Conservation (phyloP, 257 asterid genomes). For the Solanum clarkiae region DNA sequence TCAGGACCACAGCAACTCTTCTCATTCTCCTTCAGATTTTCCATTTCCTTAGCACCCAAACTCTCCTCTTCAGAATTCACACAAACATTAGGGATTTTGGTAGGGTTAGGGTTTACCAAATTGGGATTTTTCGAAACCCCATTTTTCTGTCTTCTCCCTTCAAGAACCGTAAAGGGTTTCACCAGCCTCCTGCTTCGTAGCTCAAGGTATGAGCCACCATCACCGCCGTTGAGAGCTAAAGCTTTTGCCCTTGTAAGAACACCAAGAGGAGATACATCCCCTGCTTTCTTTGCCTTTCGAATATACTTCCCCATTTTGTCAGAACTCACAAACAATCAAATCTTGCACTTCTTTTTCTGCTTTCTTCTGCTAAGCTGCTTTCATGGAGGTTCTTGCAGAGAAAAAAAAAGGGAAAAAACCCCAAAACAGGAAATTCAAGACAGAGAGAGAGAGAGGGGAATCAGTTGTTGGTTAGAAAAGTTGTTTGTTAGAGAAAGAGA, state of each 20-base stretch:
- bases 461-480: constrained; percentile 5
- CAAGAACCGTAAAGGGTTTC: constrained; percentile 5
- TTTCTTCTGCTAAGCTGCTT: background rate
- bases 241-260: constrained; percentile 27
- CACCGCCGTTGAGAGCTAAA: constrained; percentile 9
- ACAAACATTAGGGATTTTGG: background rate
- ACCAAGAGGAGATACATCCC: constrained; percentile 9
- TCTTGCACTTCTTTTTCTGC: background rate
- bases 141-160: constrained; percentile 3
- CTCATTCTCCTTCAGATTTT: background rate
- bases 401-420: background rate
- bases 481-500: constrained; percentile 13
- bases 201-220: constrained; percentile 17
- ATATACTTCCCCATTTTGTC: constrained; percentile 18
- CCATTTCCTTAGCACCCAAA: background rate
- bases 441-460: background rate
- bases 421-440: background rate
- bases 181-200: constrained; percentile 14
- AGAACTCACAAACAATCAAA: background rate
- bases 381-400: background rate
- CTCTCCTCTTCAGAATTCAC: background rate
- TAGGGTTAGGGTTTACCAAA: background rate
- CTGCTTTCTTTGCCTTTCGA: constrained; percentile 14
- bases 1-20: background rate
- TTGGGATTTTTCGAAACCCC: constrained; percentile 5